Conservation (phyloP, 192 early-diverging fungal genomes). For the Backusella tarrabulga region DNA sequence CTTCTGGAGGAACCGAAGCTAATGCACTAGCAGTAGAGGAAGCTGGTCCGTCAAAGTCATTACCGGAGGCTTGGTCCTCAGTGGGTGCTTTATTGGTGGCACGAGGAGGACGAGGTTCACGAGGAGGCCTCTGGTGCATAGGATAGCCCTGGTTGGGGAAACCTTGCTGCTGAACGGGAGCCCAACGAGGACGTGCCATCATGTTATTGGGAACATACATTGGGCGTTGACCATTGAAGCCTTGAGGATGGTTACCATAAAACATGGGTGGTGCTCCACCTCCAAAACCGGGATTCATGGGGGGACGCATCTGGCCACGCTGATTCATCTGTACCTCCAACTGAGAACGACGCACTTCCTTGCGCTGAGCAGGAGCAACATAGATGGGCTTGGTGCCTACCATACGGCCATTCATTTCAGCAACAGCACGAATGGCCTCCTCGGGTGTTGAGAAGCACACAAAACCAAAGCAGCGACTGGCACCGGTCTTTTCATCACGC, state of each 20-base stretch:
- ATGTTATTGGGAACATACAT: slow-evolving; percentile 44
- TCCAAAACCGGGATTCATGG: slow-evolving; percentile 40
- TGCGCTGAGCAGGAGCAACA: slow-evolving; percentile 97
- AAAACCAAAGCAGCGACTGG: slow-evolving; percentile 95
- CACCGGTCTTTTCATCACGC: slow-evolving; percentile 83
- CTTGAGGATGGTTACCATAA: slow-evolving; percentile 38
- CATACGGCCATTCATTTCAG: slow-evolving; percentile 99
- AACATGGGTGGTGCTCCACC: slow-evolving; percentile 42
- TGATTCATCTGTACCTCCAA: slow-evolving; percentile 95
- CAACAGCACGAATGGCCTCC: slow-evolving; percentile 97
- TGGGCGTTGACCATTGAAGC: slow-evolving; percentile 34
- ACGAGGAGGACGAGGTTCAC: slow-evolving; percentile 44
- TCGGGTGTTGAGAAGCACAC: slow-evolving; percentile 99
- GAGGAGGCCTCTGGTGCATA: slow-evolving; percentile 42
- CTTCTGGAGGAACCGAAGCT: slow-evolving; percentile 74
- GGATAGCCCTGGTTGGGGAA: slow-evolving; percentile 48
- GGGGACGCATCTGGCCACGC: slow-evolving; percentile 73
- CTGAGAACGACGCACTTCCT: slow-evolving; percentile 94
- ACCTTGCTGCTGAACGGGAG: slow-evolving; percentile 35
- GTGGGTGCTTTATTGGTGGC: not conserved
- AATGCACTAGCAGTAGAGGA: slow-evolving; percentile 50
- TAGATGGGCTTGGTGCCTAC: slow-evolving; percentile 95
- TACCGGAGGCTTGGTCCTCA: not conserved
- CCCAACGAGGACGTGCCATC: slow-evolving; percentile 39
- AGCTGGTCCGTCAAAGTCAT: slow-evolving; percentile 8